Evolutionary conservation across 2,329 filamentous ascomycete genomes (phyloP), one percentile per base, ranked within the genome.

Genomic region (Penicillium digitatum): DNA sequence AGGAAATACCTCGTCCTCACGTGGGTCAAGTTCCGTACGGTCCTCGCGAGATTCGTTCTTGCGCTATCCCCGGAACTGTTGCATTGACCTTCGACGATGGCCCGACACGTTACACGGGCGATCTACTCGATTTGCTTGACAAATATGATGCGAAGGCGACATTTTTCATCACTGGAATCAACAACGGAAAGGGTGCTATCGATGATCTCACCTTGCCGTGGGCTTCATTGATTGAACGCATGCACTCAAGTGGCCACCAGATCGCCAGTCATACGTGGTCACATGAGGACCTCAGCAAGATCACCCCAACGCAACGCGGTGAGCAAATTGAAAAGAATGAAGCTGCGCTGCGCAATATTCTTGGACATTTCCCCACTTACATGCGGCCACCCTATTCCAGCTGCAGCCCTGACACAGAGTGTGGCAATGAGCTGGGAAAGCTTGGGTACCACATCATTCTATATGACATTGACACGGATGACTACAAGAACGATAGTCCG

Each of bases 21-120:
- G 12, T 72, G 24, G 74, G 74, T 22, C 58, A 64, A 35, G 66
- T 72, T 16, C 69, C 70, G 18, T 76, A 76, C 45, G 73, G 68
- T 1, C 68, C 69, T 22, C 53, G 59, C 9, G 62, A 66, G 18
- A 72, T 76, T 50, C 69, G 70, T 31, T 67, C 70, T 11, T 79
- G 77, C 60, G 67, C 63, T 37, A 74, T 75, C n/a, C 74, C 79
- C 3, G 82, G 84, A 49, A 82, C 82, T 11, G 79, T 88, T 62
- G 86, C 86, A 18, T 69, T 88, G 52, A 88, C 85, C 0, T 88
- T 82, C 61, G 86, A 88, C 61, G 86, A 88, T 66, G 86, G 86
- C 1, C 86, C 85, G 22, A 82, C 81, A 59, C 70, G 77, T 20
- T 87, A 84, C 69, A 88, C 85, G 1, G 71, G 73, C 38, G 80